Base-by-base conservation (phyloP, 257 asterid genomes). In the Fraxinus americana region DNA sequence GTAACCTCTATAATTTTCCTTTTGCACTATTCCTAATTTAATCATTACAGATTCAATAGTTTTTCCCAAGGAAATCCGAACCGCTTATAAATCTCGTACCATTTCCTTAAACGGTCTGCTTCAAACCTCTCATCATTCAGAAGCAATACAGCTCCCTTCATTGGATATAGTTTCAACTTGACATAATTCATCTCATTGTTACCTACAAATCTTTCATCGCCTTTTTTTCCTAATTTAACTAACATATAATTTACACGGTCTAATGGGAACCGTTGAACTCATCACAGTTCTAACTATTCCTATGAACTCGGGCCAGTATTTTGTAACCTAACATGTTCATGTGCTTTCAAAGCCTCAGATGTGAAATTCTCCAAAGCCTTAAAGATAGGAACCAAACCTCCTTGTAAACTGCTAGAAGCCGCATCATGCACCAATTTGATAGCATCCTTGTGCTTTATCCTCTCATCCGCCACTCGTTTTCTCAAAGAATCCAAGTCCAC, bases 311-410 rank as follows among this genome's bases (percentile, higher is more conserved):
- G 75, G 76, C 67, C 73, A 66, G 86, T 81, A 45, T 23, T 81
- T 75, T 86, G 84, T 77, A 91, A 74, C 85, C 99, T 82, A 48
- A 96, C 93, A 77, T 90, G 94, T 75, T 93, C 91, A 16, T 96
- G 97, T 13, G 94, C 93, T 81, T 86, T 88, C 70, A 93, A 76
- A 77, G 94, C 94, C 76, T 93, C 97, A 0, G 88, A 84, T 0
- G 97, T 86, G 80, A 96, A 96, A 80, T 61, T 86, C 90, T 96
- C 97, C 88, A 96, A 80, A 5, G 98, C 98, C 89, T 89, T 92
- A 83, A 96, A 96, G 75, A 96, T 92, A 35, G 99, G 97, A 75
- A 96, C 91, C 3, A 96, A 78, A 32, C 97, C 98, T 4, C 99
- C 96, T 75, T 91, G 96, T 68, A 93, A 85, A 59, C 98, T 93